Base-by-base conservation (phyloP, 2,329 filamentous ascomycete genomes). In the Monosporascus sp. region DNA sequence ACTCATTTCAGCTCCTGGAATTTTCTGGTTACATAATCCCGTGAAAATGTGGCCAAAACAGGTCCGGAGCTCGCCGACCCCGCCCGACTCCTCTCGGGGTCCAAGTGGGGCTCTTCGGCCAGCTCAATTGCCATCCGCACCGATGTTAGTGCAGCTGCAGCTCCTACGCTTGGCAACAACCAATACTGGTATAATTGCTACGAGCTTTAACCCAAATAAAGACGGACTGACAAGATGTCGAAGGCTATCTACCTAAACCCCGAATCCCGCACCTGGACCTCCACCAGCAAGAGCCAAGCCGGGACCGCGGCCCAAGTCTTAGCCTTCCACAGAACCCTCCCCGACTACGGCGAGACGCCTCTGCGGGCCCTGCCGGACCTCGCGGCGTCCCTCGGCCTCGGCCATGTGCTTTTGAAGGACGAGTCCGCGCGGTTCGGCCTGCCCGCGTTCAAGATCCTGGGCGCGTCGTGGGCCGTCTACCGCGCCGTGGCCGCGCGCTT, bases 381-480 rank as follows among this genome's bases (percentile, higher is more conserved):
- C 1, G 85, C 87, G 0, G 59, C 71, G 2, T 75, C 84, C 16
- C 67, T 91, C 0, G 79, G 79, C 0, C 70, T 89, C 11, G 69
- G 70, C 1, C 71, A 76, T 5, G 74, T 92, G 3, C 76, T 85
- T 38, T 63, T 91, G 58, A 93, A 93, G 64, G 82, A 91, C 61
- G 88, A 93, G 67, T 84, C 80, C 27, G 74, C 71, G 51, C 79
- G 88, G 5, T 81, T 90, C 38, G 84, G 85, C 0, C 74, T 92
- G 2, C 86, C 87, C 0, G 80, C 88, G 0, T 93, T 92, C 75
- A 94, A 94, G 68, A 88, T 92, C 45, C 78, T 92, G 0, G 89
- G 89, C 20, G 88, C 89, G 1, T 88, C 86, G 1, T 93, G 87
- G 87, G 87, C 81, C 0, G 77, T 81, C 3, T 86, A 82, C 60